Conservation (phyloP, 2,329 filamentous ascomycete genomes). For the Ascochyta rabiei region DNA sequence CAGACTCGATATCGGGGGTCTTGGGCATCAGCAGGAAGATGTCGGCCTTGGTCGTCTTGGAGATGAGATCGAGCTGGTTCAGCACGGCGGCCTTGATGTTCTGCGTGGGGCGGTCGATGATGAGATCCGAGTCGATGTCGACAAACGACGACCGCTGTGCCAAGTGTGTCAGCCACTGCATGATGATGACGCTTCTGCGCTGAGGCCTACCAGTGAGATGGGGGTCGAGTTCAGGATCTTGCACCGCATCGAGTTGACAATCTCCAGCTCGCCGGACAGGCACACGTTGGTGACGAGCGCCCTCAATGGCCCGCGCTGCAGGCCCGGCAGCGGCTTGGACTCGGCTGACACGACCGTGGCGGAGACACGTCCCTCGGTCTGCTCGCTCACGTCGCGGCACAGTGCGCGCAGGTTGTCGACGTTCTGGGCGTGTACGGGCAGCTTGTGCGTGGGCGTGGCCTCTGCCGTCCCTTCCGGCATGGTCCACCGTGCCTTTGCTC, state of each 20-base stretch:
- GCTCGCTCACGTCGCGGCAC: slow-evolving; percentile 80
- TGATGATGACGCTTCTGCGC: slow-evolving; percentile 20
- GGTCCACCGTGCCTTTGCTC: slow-evolving; percentile 89
- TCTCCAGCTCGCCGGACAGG: slow-evolving; percentile 83
- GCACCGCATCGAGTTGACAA: slow-evolving; percentile 87
- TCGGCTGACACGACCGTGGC: slow-evolving; percentile 84
- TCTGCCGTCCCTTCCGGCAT: slow-evolving; percentile 87
- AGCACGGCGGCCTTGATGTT: slow-evolving; percentile 77
- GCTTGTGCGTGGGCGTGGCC: slow-evolving; percentile 80
- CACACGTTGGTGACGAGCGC: slow-evolving; percentile 79
- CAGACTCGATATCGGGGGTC: slow-evolving; percentile 76
- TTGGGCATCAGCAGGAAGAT: slow-evolving; percentile 95
- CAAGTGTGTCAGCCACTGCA: slow-evolving; percentile 29
- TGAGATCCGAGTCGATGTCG: slow-evolving; percentile 88
- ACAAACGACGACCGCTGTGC: slow-evolving; percentile 86
- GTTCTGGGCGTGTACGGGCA: slow-evolving; percentile 91
- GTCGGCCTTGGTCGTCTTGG: slow-evolving; percentile 88
- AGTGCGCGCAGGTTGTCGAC: slow-evolving; percentile 77
- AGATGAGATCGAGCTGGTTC: slow-evolving; percentile 84
- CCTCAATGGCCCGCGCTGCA: slow-evolving; percentile 57
- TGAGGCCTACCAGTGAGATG: slow-evolving; percentile 78
- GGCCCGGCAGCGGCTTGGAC: slow-evolving; percentile 65
- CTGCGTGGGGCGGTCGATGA: slow-evolving; percentile 74
- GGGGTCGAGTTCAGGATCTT: slow-evolving; percentile 91
- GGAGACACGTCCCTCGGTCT: slow-evolving; percentile 69